phyloP scores from a whole-genome alignment of 805 yeast species.

The Candida sithepensis region DNA sequence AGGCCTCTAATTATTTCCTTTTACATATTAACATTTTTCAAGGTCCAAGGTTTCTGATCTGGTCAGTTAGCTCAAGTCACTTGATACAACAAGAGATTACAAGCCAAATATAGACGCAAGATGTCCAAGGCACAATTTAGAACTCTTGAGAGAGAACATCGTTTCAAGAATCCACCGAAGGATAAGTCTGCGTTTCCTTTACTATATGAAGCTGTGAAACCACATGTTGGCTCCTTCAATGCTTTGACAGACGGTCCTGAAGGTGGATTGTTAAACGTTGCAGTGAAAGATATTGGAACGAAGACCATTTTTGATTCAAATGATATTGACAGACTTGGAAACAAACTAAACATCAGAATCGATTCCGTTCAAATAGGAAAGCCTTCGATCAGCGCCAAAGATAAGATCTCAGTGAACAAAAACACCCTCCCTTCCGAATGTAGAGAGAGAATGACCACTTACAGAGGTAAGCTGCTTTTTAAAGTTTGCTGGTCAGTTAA shows the following conservation, averaged over 20 bases:
- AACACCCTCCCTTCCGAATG: constrained; percentile 81
- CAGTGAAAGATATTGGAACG: constrained; percentile 83
- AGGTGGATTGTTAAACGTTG: constrained; percentile 82
- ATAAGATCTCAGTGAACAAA: constrained; percentile 73
- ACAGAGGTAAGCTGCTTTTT: constrained; percentile 72
- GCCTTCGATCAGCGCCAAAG: constrained; percentile 70
- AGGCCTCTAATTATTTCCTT: too few species aligned
- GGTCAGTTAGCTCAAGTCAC: background rate
- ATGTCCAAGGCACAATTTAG: constrained; percentile 56
- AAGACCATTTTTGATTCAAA: constrained; percentile 81
- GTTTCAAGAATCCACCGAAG: constrained; percentile 86
- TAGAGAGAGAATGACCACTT: constrained; percentile 84
- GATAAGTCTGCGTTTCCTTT: constrained; percentile 81
- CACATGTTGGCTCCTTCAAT: constrained; percentile 95
- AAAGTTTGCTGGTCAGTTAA: constrained; percentile 85
- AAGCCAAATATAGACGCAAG: too few species aligned
- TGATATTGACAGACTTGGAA: constrained; percentile 70
- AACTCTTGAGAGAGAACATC: constrained; percentile 83
- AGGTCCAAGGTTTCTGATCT: background rate
- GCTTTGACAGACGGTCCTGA: constrained; percentile 86
- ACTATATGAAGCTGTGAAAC: constrained; percentile 84
- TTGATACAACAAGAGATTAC: background rate
- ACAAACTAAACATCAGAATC: constrained; percentile 78
- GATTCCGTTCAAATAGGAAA: constrained; percentile 84
- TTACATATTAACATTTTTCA: background rate